phyloP scores from a whole-genome alignment of 306 rosid species.

The Hippophae tibetana region DNA sequence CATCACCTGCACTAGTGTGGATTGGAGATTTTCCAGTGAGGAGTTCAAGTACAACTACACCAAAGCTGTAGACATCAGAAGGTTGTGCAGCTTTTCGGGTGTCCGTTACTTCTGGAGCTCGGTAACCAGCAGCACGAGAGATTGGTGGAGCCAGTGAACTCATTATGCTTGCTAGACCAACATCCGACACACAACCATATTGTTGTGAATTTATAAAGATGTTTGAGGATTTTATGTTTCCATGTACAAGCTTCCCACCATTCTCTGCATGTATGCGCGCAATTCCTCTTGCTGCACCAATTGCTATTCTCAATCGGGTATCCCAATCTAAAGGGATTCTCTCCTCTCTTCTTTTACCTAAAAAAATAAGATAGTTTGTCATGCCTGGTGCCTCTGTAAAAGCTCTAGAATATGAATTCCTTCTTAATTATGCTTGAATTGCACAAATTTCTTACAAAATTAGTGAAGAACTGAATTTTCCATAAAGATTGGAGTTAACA shows the following conservation, averaged over 20 bases:
- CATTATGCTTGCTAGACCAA: constrained; percentile 71
- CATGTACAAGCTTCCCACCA: constrained; percentile 74
- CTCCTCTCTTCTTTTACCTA: constrained; percentile 82
- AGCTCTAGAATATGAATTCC: too few relatives aligned
- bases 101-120: constrained; percentile 88
- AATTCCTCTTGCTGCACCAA: constrained; percentile 80
- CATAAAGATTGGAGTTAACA: too few relatives aligned
- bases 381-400: background rate
- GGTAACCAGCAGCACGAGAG: constrained; percentile 80
- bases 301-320: constrained; percentile 55
- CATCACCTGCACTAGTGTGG: constrained; percentile 71
- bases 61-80: constrained; percentile 79
- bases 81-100: constrained; percentile 71
- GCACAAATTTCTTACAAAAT: too few relatives aligned
- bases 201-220: constrained; percentile 51
- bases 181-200: constrained; percentile 75
- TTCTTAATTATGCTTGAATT: too few relatives aligned
- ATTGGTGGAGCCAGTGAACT: constrained; percentile 59
- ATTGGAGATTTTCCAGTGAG: constrained; percentile 89
- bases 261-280: constrained; percentile 57
- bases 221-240: constrained; percentile 71
- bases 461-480: too few relatives aligned
- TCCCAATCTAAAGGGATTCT: constrained; percentile 67
- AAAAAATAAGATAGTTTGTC: constrained; percentile 11
- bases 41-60: constrained; percentile 78